Conservation (phyloP, 2,329 filamentous ascomycete species). For the Fusarium penzigii region DNA sequence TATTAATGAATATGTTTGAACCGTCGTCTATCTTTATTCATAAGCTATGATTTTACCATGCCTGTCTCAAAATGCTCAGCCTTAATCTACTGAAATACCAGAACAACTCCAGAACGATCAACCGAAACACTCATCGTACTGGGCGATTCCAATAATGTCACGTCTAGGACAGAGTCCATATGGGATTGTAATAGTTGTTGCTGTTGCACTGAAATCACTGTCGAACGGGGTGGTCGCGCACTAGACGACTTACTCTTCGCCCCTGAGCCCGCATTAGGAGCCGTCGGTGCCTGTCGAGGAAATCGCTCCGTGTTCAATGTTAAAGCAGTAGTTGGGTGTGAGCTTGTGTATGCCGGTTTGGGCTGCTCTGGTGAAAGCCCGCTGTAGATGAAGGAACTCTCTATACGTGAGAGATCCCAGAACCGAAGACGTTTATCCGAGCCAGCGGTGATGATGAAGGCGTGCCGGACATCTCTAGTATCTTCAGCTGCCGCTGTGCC, state of each 20-base stretch:
- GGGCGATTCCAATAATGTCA: conserved; percentile 83
- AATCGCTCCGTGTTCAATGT: conserved; percentile 67
- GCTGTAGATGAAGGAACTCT: conserved; percentile 78
- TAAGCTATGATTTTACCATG: neutral
- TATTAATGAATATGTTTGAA: neutral
- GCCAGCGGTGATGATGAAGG: conserved; percentile 84
- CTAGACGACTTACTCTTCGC: conserved; percentile 32
- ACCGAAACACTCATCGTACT: conserved; percentile 93
- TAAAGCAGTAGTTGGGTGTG: conserved; percentile 63
- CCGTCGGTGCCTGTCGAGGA: conserved; percentile 40
- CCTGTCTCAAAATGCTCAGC: neutral
- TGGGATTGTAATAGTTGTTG: conserved; percentile 84
- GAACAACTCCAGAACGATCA: conserved; percentile 85
- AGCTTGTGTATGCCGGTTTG: conserved; percentile 70
- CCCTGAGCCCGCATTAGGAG: conserved; percentile 33
- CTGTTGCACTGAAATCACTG: conserved; percentile 85
- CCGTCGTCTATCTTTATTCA: neutral
- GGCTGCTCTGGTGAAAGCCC: conserved; percentile 71
- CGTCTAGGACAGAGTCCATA: conserved; percentile 83
- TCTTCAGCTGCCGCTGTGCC: conserved; percentile 72
- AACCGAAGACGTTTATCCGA: conserved; percentile 90
- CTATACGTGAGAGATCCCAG: conserved; percentile 82
- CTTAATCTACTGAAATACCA: conserved; percentile 65
- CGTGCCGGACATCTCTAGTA: conserved; percentile 71
- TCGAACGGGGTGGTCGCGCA: conserved; percentile 65